Base-by-base conservation (phyloP, 2,329 filamentous ascomycete genomes). In the Calonectria ilicicola region DNA sequence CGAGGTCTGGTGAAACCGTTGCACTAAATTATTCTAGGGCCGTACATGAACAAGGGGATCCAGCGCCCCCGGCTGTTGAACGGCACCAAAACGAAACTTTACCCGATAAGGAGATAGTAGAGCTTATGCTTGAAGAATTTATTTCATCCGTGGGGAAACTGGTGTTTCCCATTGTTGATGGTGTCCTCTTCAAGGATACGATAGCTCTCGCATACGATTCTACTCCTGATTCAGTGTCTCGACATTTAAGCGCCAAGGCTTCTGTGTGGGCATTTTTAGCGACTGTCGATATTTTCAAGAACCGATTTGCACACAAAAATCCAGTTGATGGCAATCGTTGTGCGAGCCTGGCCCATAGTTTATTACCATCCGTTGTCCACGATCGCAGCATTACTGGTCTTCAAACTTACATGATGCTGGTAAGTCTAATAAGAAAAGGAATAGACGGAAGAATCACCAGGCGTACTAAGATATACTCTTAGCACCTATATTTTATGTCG, bases 211-310 rank as follows among this genome's bases (percentile, higher is more conserved):
- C 88, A 0, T 91, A 90, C 72, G 73, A 80, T 2, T 74, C 82
- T 1, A 60, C 70, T 0, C 51, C 72, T 0, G 65, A 72, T 5
- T 42, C 70, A 3, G 38, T 72, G 10, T 72, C 78, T 19, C 8
- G 81, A 69, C 76, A 77, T 3, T 78, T 84, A 3, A 82, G 81
- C 32, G 84, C 85, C 19, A 87, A 83, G 62, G 86, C 85, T 1
- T 89, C 87, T 67, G 82, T 91, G 0, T 83, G 89, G 62, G 83
- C 88, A 0, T 90, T 91, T 75, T 72, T 87, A 0, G 83, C 86
- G 0, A 80, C 87, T 44, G 77, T 82, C 6, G 63, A 72, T 19
- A 67, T 79, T 5, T 67, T 82, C 76, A 46, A 73, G 7, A 69
- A 60, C 0, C 23, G 81, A 9, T 66, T 35, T 35, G 70, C 2